Evolutionary conservation across 78 protist genomes (phyloP), one percentile per base, ranked within the genome.

Genomic region (Mastigamoeba balamuthi): DNA sequence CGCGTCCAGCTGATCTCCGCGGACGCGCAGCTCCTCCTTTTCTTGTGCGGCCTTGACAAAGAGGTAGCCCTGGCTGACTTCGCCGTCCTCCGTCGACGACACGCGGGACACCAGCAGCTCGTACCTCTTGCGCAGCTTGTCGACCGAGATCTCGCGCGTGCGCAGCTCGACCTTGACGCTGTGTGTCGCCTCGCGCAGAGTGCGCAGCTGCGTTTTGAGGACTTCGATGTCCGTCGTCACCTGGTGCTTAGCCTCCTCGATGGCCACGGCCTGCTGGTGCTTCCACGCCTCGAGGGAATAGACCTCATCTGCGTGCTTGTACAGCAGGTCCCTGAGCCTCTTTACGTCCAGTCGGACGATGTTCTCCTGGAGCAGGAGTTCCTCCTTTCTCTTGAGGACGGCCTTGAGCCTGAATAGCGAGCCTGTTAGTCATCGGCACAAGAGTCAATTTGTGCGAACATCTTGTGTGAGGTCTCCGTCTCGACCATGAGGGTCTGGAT

Each of bases 281-380:
- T 74, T 77, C 23, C 93, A 76, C 53, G 85, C 82, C 66, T 80
- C 74, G n/a, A 89, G 82, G n/a, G 25, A 1, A 5, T 8, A 39
- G 28, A 69, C 74, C 40, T 84, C 90, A 37, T 73, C 81, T 0
- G 69, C 83, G 10, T 69, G 0, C 38, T 33, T 48, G 70, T 69
- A 7, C 63, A 89, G 77, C 39, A 0, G 0, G 41, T 77, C 84
- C 10, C 78, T 48, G 66, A 89, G 77, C 67, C 66, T 4, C 71
- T 58, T 66, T 29, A 88, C 84, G 75, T 89, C 90, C 75, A 89
- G 81, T 58, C 72, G 10, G 30, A 83, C 82, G 40, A 85, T 63
- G 68, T 89, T 89, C n/a, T 53, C 42, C 69, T 42, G 43, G 38
- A 89, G 88, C 30, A 82, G 41, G 33, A 23, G 0, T 63, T 79